A percentile compares a stretch with the other conserved stretches of the same genome.
These are phyloP conservation scores for Vickermania spadyakhi DNA, from an alignment of 208 protist species.

Conservation along the genomic window DNA sequence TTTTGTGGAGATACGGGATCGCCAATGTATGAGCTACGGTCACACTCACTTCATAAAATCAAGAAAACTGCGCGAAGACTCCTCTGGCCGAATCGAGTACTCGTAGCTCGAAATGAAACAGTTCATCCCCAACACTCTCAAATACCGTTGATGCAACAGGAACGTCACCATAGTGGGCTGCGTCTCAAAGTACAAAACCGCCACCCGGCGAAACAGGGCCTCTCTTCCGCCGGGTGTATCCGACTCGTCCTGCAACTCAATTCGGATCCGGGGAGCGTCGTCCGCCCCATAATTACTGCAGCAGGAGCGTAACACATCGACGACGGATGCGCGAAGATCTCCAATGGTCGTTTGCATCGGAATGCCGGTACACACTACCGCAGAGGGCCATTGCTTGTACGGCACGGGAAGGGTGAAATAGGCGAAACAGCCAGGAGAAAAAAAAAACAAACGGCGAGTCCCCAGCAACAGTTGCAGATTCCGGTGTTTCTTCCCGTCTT, in stretches of 20 bases:
- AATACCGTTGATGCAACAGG: too few relatives aligned
- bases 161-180: too few relatives aligned
- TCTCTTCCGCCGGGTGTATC: neutral
- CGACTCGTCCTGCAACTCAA: neutral
- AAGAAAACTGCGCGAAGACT: too few relatives aligned
- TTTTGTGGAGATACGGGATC: too few relatives aligned
- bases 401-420: neutral
- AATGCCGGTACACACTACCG: neutral
- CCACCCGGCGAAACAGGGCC: neutral
- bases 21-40: too few relatives aligned
- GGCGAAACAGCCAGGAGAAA: neutral
- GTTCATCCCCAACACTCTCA: too few relatives aligned
- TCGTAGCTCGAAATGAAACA: too few relatives aligned
- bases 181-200: too few relatives aligned
- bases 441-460: neutral
- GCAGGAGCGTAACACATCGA: neutral
- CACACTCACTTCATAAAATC: too few relatives aligned
- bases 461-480: slow-evolving; percentile 74
- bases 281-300: neutral
- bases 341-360: neutral
- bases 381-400: neutral
- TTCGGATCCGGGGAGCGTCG: neutral
- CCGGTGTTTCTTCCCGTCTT: slow-evolving; percentile 71
- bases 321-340: neutral
- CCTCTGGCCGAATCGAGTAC: too few relatives aligned